Conservation (phyloP, 192 early-diverging fungal genomes). For the Mortierella alpina region DNA sequence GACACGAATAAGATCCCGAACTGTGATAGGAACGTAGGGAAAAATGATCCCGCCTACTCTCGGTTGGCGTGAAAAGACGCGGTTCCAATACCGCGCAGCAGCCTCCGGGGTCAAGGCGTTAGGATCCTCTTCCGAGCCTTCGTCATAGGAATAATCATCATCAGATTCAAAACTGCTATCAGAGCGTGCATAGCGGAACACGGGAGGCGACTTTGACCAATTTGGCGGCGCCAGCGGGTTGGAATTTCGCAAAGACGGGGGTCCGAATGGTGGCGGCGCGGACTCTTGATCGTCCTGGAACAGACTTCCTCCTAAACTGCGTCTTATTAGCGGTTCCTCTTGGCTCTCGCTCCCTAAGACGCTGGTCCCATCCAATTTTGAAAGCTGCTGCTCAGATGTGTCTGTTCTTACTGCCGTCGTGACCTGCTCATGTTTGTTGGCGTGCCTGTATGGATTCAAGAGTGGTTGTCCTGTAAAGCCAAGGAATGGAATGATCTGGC, state of each 20-base stretch:
- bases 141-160: background rate
- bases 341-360: too few species aligned
- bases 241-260: too few species aligned
- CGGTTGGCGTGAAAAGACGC: conserved; percentile 34
- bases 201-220: too few species aligned
- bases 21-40: conserved; percentile 17
- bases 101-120: background rate
- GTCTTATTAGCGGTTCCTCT: too few species aligned
- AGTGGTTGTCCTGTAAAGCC: conserved; percentile 24
- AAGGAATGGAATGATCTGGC: conserved; percentile 33
- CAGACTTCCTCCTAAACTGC: too few species aligned
- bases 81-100: background rate
- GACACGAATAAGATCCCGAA: conserved; percentile 29
- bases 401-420: too few species aligned
- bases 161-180: background rate
- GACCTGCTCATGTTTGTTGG: background rate
- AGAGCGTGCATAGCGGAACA: background rate
- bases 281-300: background rate
- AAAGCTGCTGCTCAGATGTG: too few species aligned
- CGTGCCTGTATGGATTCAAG: conserved; percentile 11
- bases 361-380: too few species aligned
- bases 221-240: too few species aligned
- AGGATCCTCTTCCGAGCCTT: background rate
- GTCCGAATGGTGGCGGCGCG: background rate
- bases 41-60: conserved; percentile 32